Base-by-base conservation (phyloP, 140 eudicot species). In the Bidens hawaiensis region DNA sequence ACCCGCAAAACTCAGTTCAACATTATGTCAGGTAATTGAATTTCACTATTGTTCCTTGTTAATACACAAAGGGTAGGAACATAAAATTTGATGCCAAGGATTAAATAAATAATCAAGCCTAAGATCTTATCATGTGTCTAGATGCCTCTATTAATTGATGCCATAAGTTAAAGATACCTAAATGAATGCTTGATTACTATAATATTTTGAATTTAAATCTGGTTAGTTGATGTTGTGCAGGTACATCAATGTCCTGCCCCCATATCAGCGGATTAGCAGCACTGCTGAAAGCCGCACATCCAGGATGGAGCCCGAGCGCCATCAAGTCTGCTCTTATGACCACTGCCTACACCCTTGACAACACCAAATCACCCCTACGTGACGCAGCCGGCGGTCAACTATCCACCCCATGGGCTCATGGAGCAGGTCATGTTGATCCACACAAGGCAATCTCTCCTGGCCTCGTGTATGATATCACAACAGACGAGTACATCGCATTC, bases 211-310 rank as follows among this genome's bases (percentile, higher is more conserved):
- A n/a, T n/a, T n/a, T n/a, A n/a, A n/a, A n/a, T n/a, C n/a, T n/a
- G n/a, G n/a, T n/a, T n/a, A n/a, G n/a, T n/a, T 59, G 42, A 66
- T 46, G 6, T 10, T 52, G 28, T 65, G 11, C 53, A 87, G 99
- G 99, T 66, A 87, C 99, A 62, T 93, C 99, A 2, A 93, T 93
- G 99, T 88, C 99, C 5, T 93, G 99, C 78, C 99, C 99, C 0
- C 99, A 93, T 62, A 85, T 93, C n/a, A 87, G 96, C 64, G 99
- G 99, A 3, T 60, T 88, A 14, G 99, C 94, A 0, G 99, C 96
- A 46, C 50, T 93, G 47, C 62, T 93, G 18, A 88, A 85, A 73
- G 96, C 99, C 11, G 96, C 90, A 22, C 94, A 93, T 56, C 99
- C 96, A 9, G 82, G 68, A 7, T 93, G 99, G 99, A 93, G 96